Base-by-base conservation (phyloP, 805 yeast species). In the Debaryomyces tyrocola region DNA sequence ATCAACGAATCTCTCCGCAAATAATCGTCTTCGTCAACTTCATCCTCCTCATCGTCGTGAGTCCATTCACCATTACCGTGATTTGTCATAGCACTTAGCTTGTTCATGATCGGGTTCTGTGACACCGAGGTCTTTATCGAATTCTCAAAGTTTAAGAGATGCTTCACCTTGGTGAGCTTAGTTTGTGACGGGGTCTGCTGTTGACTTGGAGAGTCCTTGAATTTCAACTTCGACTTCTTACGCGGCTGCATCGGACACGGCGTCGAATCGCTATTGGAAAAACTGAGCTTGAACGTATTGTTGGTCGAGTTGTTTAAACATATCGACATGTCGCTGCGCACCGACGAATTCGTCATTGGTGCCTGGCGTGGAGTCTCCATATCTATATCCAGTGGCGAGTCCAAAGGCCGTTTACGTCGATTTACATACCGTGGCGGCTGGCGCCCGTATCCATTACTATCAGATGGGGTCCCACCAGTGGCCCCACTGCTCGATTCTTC, bases 171-270 rank as follows among this genome's bases (percentile, higher is more conserved):
- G n/a, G 46, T 38, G 4, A 44, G 44, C 9, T 55, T 57, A 3
- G 56, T 47, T 11, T 37, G 43, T 18, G 48, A 48, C 21, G 52
- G 52, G 3, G 52, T 40, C 10, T 33, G 17, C n/a, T 48, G 42
- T 14, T 18, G 17, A 15, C 44, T 20, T 2, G 28, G 40, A 37
- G 44, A 36, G 27, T 33, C 53, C 45, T 63, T 66, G 41, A 64
- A 59, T 44, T 63, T 66, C 40, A 64, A 58, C 49, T 61, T 63
- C 33, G 67, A 48, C 44, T 58, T 64, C 55, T 70, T 72, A n/a
- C 74, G 55, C 6, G 76, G 73, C 38, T 70, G 71, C 2, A 60
- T 52, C 2, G 77, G 77, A 47, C 77, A 72, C 9, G 77, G 77
- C 3, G 77, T 72, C 9, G 74, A 67, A 54, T 72, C 74, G 14